Conservation (phyloP, 208 protist species). For the Trypanosoma scelopori region DNA sequence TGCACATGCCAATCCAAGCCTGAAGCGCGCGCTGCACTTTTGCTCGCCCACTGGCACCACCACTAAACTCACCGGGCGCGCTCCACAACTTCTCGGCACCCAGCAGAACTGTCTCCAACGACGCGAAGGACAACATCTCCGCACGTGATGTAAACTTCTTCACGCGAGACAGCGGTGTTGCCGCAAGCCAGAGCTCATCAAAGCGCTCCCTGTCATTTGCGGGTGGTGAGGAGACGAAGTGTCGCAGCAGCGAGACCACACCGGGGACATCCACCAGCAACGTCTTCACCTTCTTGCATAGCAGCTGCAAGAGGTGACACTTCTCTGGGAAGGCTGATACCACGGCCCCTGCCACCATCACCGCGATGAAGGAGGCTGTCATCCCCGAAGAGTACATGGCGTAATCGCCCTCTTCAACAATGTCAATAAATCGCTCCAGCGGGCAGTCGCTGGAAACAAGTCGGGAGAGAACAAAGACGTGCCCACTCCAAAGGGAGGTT, state of each 20-base stretch:
- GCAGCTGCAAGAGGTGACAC: constrained; percentile 28
- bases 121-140: constrained; percentile 74
- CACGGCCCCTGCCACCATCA: constrained; percentile 20
- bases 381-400: constrained; percentile 24
- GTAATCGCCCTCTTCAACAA: constrained; percentile 39
- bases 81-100: constrained; percentile 61
- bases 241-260: constrained; percentile 44
- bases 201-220: constrained; percentile 76
- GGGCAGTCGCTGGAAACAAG: constrained; percentile 54
- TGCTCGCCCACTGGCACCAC: constrained; percentile 15
- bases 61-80: constrained; percentile 13
- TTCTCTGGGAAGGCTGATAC: constrained; percentile 15
- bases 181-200: constrained; percentile 68
- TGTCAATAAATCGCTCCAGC: constrained; percentile 70
- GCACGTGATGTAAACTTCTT: constrained; percentile 75
- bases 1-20: constrained; percentile 57
- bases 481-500: constrained; percentile 49
- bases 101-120: constrained; percentile 54
- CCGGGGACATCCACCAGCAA: constrained; percentile 48
- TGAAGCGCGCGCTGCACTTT: constrained; percentile 41
- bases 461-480: constrained; percentile 61
- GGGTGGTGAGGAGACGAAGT: constrained; percentile 44
- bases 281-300: constrained; percentile 58
- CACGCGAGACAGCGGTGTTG: constrained; percentile 24
- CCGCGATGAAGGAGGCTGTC: constrained; percentile 39